phyloP scores from a whole-genome alignment of 495 filamentous ascomycete species.

The Podospora australis region DNA sequence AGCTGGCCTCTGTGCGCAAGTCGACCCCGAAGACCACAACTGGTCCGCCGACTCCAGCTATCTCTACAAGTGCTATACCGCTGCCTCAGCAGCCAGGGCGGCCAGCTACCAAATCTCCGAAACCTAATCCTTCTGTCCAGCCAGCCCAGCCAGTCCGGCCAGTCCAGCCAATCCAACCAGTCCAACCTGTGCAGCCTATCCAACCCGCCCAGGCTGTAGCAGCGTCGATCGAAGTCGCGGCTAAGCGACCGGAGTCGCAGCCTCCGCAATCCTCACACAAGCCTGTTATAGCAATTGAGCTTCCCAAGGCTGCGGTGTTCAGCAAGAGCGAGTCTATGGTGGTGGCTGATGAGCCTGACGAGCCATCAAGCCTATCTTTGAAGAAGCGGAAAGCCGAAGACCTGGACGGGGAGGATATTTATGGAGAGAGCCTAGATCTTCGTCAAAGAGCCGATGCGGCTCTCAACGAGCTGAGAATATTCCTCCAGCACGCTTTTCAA shows the following conservation, averaged over 20 bases:
- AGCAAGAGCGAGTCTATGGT: slow-evolving; percentile 36
- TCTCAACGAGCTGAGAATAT: slow-evolving; percentile 57
- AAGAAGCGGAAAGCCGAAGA: slow-evolving; percentile 34
- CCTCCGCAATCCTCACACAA: slow-evolving; percentile 10
- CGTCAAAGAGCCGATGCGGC: slow-evolving; percentile 72
- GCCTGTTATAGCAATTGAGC: slow-evolving; percentile 31
- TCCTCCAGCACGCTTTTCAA: slow-evolving; percentile 68
- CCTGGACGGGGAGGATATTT: slow-evolving; percentile 37
- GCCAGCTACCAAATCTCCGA: background rate
- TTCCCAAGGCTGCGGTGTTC: slow-evolving; percentile 26
- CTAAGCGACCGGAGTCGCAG: slow-evolving; percentile 7
- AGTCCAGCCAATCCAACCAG: no score
- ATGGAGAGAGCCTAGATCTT: slow-evolving; percentile 56
- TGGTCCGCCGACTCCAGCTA: background rate
- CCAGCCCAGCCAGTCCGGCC: no score
- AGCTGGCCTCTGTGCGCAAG: slow-evolving; percentile 1
- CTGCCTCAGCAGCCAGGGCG: background rate
- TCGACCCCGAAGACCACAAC: background rate
- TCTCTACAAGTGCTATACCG: background rate
- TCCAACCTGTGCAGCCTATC: no score
- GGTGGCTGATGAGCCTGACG: slow-evolving; percentile 36
- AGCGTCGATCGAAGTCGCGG: background rate
- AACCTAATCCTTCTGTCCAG: no score
- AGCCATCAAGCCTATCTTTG: slow-evolving; percentile 31
- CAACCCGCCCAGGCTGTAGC: no score